Evolutionary conservation across 345 rosid species (phyloP).

Genomic region (Eucalyptus globulus): DNA sequence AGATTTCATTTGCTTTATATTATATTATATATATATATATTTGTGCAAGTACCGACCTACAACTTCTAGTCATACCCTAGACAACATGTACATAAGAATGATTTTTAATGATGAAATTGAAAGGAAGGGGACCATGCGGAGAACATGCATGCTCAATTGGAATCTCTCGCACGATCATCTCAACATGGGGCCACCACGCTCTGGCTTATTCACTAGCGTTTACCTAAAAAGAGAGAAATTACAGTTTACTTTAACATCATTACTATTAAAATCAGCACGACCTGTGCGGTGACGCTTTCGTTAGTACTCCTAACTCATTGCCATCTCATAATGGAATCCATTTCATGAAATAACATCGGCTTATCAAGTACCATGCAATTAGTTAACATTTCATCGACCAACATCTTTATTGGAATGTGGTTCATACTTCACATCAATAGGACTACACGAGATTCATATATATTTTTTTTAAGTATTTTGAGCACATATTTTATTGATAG

Average conservation of each 20-base stretch:
- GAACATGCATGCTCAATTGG: background rate
- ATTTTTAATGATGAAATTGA: background rate
- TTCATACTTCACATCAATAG: accelerated
- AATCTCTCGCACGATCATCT: background rate
- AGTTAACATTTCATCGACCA: background rate
- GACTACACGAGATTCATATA: accelerated
- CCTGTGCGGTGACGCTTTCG: background rate
- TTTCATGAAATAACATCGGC: background rate
- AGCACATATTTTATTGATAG: no score
- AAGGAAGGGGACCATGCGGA: background rate
- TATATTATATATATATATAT: no score
- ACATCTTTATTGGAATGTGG: background rate
- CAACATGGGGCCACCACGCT: background rate
- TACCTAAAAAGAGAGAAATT: background rate
- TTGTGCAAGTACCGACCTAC: background rate
- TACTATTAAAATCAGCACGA: background rate
- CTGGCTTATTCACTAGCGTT: background rate
- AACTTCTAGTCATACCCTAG: background rate
- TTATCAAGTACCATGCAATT: background rate
- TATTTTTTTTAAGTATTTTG: no score
- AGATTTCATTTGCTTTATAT: background rate
- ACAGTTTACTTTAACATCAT: background rate
- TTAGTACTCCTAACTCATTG: background rate
- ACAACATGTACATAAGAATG: background rate
- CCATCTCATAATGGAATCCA: background rate